These are phyloP conservation scores for Collybiopsis confluens DNA, from an alignment of 768 basidiomycete genomes.

Conservation along the genomic window DNA sequence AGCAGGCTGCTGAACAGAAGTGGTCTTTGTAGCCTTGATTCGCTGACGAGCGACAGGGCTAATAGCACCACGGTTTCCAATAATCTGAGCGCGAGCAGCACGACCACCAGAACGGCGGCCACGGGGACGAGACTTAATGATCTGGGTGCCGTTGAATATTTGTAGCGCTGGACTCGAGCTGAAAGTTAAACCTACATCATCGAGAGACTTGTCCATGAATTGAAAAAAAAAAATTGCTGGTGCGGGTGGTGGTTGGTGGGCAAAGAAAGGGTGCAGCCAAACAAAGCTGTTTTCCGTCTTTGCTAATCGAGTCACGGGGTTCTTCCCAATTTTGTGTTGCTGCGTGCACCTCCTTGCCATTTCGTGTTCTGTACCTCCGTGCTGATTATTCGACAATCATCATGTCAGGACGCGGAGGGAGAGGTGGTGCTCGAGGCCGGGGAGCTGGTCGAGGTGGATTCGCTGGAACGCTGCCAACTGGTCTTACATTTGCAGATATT, in stretches of 20 bases:
- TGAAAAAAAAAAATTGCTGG: constrained; percentile 7
- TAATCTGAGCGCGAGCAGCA: constrained; percentile 48
- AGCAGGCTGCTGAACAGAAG: constrained; percentile 32
- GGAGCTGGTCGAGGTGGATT: constrained; percentile 54
- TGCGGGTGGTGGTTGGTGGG: constrained; percentile 1
- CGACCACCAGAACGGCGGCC: constrained; percentile 42
- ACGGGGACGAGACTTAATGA: constrained; percentile 59
- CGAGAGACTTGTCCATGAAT: constrained; percentile 79
- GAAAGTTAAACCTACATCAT: constrained; percentile 53
- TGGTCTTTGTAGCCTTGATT: constrained; percentile 36
- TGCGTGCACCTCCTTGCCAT: too few species aligned
- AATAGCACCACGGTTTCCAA: constrained; percentile 45
- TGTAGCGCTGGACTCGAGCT: not conserved
- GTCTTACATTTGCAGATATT: constrained; percentile 75
- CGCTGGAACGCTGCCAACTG: constrained; percentile 61
- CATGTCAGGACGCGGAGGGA: constrained; percentile 40
- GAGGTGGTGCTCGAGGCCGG: constrained; percentile 42
- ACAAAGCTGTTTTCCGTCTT: too few species aligned
- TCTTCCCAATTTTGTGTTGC: too few species aligned
- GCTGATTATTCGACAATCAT: too few species aligned
- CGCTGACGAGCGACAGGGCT: constrained; percentile 53
- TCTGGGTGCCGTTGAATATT: constrained; percentile 37
- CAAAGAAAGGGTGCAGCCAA: constrained; percentile 23
- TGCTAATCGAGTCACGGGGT: too few species aligned
- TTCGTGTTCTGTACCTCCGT: too few species aligned